Conservation (phyloP, 495 filamentous ascomycete genomes). For the Neurospora tetrasperma region DNA sequence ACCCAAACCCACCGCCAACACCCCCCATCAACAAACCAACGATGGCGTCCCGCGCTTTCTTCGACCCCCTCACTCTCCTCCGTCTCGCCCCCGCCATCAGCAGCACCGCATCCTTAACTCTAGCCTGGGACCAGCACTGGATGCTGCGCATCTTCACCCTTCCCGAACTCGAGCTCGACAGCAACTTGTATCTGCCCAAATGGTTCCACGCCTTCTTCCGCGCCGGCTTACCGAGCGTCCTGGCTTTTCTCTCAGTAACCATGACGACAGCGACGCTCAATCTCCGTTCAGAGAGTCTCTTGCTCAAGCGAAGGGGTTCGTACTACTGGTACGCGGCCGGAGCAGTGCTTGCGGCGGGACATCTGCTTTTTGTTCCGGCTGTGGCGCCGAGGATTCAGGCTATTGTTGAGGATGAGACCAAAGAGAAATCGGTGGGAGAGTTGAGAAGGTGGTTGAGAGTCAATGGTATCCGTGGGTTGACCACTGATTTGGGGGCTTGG, state of each 20-base stretch:
- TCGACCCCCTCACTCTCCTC: neutral
- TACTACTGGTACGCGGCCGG: neutral
- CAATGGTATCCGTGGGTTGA: slow-evolving; percentile 3
- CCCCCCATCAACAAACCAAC: neutral
- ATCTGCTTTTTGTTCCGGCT: neutral
- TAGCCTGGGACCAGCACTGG: slow-evolving; percentile 3
- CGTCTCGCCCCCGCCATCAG: slow-evolving; percentile 4
- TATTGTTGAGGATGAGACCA: neutral
- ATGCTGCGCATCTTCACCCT: slow-evolving; percentile 1
- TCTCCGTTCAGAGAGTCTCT: neutral
- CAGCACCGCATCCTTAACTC: slow-evolving; percentile 1
- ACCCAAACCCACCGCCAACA: neutral
- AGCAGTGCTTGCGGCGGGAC: neutral
- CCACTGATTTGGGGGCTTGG: slow-evolving; percentile 3
- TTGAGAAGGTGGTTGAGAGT: slow-evolving; percentile 5
- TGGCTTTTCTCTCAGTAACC: neutral
- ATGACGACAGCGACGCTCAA: neutral
- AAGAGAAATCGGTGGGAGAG: neutral
- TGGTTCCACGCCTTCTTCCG: slow-evolving; percentile 3
- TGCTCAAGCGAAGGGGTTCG: neutral
- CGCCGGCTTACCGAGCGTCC: neutral
- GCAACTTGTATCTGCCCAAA: neutral
- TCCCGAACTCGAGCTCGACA: neutral
- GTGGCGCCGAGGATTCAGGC: neutral
- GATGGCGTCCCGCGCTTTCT: slow-evolving; percentile 2